Evolutionary conservation across 2,329 filamentous ascomycete genomes (phyloP).

Genomic region (Diplodia corticola): DNA sequence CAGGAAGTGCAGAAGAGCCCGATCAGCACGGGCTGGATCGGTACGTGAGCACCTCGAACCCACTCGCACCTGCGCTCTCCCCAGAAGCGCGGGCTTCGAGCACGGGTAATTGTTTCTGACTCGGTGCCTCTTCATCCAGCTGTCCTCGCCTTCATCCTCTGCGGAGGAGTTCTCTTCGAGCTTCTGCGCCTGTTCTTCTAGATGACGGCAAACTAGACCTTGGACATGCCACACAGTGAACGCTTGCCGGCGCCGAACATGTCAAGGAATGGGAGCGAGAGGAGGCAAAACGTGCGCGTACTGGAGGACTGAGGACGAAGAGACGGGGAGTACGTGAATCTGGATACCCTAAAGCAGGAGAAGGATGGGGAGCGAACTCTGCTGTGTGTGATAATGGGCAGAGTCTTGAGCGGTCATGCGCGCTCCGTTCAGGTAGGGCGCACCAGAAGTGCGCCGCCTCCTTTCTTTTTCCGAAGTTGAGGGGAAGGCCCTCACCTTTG

Average conservation of each 20-base stretch:
- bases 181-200: constrained; percentile 51
- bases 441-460: background rate
- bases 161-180: constrained; percentile 62
- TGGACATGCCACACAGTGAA: background rate
- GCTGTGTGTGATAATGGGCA: background rate
- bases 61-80: background rate
- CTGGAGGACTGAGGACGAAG: background rate
- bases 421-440: background rate
- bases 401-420: background rate
- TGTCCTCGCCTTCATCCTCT: constrained; percentile 63
- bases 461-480: background rate
- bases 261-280: background rate
- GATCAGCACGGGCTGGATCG: constrained; percentile 59
- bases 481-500: background rate
- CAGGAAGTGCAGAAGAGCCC: constrained; percentile 56
- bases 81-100: background rate
- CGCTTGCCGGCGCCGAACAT: background rate
- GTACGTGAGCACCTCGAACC: constrained; percentile 46
- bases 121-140: constrained; percentile 41
- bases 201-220: background rate
- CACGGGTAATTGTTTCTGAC: background rate
- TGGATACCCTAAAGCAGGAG: background rate
- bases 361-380: background rate
- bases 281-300: background rate
- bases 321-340: background rate